These are phyloP conservation scores for Colletotrichum acutatum DNA, from an alignment of 2,329 filamentous ascomycete species.

Conservation along the genomic window DNA sequence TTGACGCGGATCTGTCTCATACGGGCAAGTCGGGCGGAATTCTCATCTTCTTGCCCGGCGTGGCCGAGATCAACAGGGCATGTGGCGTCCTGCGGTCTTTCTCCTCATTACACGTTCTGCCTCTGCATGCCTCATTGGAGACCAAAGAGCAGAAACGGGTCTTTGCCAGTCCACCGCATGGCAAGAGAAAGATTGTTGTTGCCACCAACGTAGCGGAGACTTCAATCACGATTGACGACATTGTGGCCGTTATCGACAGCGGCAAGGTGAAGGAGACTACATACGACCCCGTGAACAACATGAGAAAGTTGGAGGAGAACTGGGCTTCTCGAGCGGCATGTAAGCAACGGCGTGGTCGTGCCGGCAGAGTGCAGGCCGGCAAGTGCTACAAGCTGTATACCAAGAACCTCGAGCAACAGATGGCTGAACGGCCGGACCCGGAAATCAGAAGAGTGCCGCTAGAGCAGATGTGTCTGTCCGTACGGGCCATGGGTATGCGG, in stretches of 20 bases:
- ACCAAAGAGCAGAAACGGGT: constrained; percentile 89
- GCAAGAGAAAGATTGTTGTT: constrained; percentile 91
- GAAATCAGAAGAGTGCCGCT: constrained; percentile 94
- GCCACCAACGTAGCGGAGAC: constrained; percentile 98
- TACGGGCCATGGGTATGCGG: constrained; percentile 91
- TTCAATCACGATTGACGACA: constrained; percentile 97
- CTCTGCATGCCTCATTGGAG: constrained; percentile 91
- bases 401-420: constrained; percentile 83
- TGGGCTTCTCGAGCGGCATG: constrained; percentile 96
- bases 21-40: constrained; percentile 83
- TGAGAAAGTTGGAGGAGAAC: constrained; percentile 92
- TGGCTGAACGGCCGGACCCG: constrained; percentile 89
- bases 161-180: constrained; percentile 79
- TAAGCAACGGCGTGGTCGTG: constrained; percentile 92
- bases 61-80: constrained; percentile 88
- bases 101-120: constrained; percentile 77
- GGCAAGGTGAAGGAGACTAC: constrained; percentile 97
- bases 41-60: constrained; percentile 93
- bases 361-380: constrained; percentile 90
- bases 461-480: constrained; percentile 93
- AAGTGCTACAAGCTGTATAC: constrained; percentile 97
- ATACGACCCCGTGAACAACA: constrained; percentile 91
- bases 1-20: constrained; percentile 78
- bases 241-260: constrained; percentile 94
- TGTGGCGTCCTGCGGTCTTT: constrained; percentile 75